phyloP scores from a whole-genome alignment of 2,329 filamentous ascomycete genomes.

The Chlorencoelia australis region DNA sequence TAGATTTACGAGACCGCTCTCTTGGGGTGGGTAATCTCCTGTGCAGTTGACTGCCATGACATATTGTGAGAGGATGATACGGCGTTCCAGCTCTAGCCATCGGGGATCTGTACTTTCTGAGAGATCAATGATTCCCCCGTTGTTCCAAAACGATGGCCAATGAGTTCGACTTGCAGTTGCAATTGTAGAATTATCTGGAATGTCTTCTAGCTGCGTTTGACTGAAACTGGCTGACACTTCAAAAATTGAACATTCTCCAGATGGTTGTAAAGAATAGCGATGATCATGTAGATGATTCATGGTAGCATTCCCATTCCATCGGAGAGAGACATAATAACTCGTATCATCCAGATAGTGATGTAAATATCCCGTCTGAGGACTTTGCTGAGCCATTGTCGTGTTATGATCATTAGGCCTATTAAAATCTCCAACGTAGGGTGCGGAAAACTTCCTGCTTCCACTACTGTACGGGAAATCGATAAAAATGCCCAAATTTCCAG shows the following conservation, averaged over 20 bases:
- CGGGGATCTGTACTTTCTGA: constrained; percentile 28
- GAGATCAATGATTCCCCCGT: constrained; percentile 34
- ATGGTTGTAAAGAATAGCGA: no score
- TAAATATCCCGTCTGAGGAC: constrained; percentile 28
- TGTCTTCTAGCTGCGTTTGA: no score
- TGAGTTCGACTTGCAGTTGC: constrained; percentile 7
- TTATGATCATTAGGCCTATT: constrained; percentile 32
- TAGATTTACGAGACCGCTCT: constrained; percentile 37
- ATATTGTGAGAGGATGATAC: constrained; percentile 35
- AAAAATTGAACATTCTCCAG: no score
- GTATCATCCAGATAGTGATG: constrained; percentile 31
- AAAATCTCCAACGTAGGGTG: constrained; percentile 32
- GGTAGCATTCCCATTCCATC: constrained; percentile 15
- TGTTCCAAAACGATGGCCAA: constrained; percentile 26
- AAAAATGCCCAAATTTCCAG: constrained; percentile 29
- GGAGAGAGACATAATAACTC: constrained; percentile 28
- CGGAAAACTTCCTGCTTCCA: constrained; percentile 36
- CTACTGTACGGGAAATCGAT: constrained; percentile 35
- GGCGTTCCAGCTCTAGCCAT: constrained; percentile 34
- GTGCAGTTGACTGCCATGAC: constrained; percentile 32
- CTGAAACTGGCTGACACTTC: no score
- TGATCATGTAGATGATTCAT: no score
- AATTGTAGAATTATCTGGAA: constrained; percentile 2
- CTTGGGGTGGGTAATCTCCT: constrained; percentile 31
- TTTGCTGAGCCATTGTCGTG: constrained; percentile 19